A percentile compares a stretch with the other conserved stretches of the same genome.
These are phyloP conservation scores for Sporothrix dimorphospora DNA, from an alignment of 2,329 filamentous ascomycete species.

Conservation along the genomic window DNA sequence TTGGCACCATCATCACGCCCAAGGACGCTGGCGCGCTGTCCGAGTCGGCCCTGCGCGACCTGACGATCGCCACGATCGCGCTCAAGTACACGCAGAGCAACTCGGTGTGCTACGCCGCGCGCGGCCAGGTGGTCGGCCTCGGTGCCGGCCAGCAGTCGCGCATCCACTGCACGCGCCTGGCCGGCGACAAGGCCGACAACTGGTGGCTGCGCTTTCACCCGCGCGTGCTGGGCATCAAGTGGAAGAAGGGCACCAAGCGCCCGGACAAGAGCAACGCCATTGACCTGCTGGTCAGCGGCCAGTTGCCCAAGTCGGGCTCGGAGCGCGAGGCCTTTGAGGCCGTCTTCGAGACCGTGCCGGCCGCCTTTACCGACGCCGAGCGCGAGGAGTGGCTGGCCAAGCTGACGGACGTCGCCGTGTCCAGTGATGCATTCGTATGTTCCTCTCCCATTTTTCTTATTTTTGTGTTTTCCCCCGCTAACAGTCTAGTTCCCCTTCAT, in stretches of 20 bases:
- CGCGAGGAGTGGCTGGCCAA: constrained; percentile 82
- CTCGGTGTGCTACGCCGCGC: constrained; percentile 95
- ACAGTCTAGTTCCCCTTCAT: constrained; percentile 84
- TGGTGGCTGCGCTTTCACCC: constrained; percentile 99
- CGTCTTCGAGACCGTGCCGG: constrained; percentile 86
- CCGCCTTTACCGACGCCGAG: constrained; percentile 81
- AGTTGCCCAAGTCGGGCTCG: constrained; percentile 79
- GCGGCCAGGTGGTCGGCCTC: constrained; percentile 91
- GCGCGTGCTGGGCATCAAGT: constrained; percentile 83
- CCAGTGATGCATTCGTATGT: constrained; percentile 92
- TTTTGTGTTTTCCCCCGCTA: constrained; percentile 14
- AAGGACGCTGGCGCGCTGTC: constrained; percentile 75
- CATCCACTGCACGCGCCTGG: constrained; percentile 97
- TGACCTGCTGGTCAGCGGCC: constrained; percentile 88
- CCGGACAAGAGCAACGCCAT: constrained; percentile 98
- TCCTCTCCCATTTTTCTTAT: neutral
- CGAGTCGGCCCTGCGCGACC: constrained; percentile 80
- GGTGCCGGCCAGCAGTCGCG: constrained; percentile 96
- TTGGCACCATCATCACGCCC: constrained; percentile 82
- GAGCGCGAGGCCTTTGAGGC: constrained; percentile 87
- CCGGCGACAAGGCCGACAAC: constrained; percentile 97
- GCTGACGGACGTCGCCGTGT: constrained; percentile 80
- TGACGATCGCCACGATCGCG: constrained; percentile 94
- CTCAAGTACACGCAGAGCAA: constrained; percentile 99
- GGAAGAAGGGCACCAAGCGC: constrained; percentile 97